These are phyloP conservation scores for Geranium brycei DNA, from an alignment of 345 rosid species.

Conservation along the genomic window DNA sequence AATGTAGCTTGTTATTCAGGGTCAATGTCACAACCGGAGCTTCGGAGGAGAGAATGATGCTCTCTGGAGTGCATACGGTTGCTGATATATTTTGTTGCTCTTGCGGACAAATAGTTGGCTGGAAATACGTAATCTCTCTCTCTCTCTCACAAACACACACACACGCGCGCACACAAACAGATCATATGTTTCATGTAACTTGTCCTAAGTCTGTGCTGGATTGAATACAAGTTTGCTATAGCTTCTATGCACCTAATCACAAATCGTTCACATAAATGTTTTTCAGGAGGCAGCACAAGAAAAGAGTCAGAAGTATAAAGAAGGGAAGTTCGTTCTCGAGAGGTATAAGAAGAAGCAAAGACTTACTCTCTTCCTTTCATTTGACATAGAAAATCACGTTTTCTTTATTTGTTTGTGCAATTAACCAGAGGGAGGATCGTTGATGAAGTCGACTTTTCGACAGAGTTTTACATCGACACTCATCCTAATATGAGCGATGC, in stretches of 20 bases:
- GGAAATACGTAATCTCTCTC: constrained; percentile 67
- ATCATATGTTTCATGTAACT: too few relatives aligned
- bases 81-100: constrained; percentile 80
- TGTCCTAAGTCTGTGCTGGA: too few relatives aligned
- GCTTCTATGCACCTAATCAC: too few relatives aligned
- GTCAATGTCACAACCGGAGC: constrained; percentile 60
- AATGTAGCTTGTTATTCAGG: constrained; percentile 24
- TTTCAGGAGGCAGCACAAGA: constrained; percentile 65
- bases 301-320: constrained; percentile 63
- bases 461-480: constrained; percentile 48
- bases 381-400: not conserved
- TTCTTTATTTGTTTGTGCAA: not conserved
- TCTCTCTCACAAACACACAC: too few relatives aligned
- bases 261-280: not conserved
- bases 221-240: too few relatives aligned
- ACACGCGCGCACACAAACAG: too few relatives aligned
- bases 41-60: constrained; percentile 64
- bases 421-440: constrained; percentile 56
- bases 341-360: constrained; percentile 28
- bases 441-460: constrained; percentile 55
- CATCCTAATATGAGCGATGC: constrained; percentile 31
- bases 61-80: constrained; percentile 72
- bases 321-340: constrained; percentile 71
- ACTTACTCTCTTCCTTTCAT: not conserved
- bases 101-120: constrained; percentile 80